Conservation (phyloP, 371 early-diverging fungal genomes). For the Smittium mucronatum region DNA sequence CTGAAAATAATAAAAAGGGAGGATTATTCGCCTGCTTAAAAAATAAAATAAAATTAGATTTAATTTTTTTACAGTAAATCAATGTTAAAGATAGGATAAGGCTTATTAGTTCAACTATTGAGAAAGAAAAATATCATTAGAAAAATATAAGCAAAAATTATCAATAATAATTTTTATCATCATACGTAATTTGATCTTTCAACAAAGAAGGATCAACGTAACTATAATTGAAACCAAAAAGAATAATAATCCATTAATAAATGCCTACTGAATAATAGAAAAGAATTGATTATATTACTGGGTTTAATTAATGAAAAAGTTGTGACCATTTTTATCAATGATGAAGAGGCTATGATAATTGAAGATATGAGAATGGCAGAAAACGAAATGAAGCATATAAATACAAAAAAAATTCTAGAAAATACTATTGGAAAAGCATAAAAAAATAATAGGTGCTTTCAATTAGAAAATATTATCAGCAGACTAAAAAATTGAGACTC, state of each 20-base stretch:
- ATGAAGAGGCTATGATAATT: background rate
- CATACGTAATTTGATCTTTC: background rate
- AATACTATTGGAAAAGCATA: background rate
- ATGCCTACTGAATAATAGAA: background rate
- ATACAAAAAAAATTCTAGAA: background rate
- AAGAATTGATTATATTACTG: background rate
- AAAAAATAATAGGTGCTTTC: background rate
- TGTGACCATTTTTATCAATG: background rate
- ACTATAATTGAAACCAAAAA: background rate
- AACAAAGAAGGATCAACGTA: background rate
- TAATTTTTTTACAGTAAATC: conserved; percentile 1
- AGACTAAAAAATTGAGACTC: background rate
- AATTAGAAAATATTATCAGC: background rate
- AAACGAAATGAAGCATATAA: background rate
- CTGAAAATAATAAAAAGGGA: no score
- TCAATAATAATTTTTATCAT: background rate
- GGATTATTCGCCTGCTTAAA: no score
- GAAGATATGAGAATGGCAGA: background rate
- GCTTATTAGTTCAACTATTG: background rate
- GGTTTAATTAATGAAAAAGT: background rate
- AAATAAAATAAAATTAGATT: background rate
- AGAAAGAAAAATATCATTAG: background rate
- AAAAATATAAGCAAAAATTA: background rate
- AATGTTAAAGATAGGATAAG: conserved; percentile 1
- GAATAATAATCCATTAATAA: background rate